phyloP scores from a whole-genome alignment of 2,329 filamentous ascomycete species.

The Fusarium coffeatum region DNA sequence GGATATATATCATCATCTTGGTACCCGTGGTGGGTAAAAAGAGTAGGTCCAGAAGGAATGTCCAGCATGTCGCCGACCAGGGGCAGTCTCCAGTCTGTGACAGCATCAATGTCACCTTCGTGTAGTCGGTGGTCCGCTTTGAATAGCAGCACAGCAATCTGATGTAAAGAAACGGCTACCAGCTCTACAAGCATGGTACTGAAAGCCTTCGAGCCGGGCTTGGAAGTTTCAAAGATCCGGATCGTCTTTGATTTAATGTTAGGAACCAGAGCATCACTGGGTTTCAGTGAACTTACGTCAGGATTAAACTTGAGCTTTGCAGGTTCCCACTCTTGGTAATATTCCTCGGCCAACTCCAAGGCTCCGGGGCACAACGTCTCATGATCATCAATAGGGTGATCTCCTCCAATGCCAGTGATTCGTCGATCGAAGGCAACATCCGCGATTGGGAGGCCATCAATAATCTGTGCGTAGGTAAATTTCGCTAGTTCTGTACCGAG shows the following conservation, averaged over 20 bases:
- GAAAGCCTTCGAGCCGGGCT: background rate
- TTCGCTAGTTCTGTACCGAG: slow-evolving; percentile 10
- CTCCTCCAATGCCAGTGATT: slow-evolving; percentile 18
- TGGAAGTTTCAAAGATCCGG: background rate
- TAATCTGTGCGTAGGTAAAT: slow-evolving; percentile 34
- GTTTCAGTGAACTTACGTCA: background rate
- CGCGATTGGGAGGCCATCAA: slow-evolving; percentile 26
- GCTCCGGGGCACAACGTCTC: slow-evolving; percentile 13
- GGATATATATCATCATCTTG: slow-evolving; percentile 31
- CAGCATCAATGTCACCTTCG: slow-evolving; percentile 8
- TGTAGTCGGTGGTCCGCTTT: slow-evolving; percentile 19
- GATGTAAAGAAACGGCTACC: slow-evolving; percentile 14
- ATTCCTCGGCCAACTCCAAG: background rate
- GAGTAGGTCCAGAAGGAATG: slow-evolving; percentile 7
- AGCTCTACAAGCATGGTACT: slow-evolving; percentile 10
- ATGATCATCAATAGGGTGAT: slow-evolving; percentile 30
- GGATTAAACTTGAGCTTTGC: slow-evolving; percentile 19
- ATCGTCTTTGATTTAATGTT: background rate
- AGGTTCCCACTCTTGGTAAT: slow-evolving; percentile 6
- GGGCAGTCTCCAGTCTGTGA: slow-evolving; percentile 23
- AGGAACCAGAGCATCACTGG: background rate
- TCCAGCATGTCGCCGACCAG: background rate
- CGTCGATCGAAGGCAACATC: slow-evolving; percentile 27
- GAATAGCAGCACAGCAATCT: slow-evolving; percentile 12
- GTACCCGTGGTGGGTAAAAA: slow-evolving; percentile 23